Conservation (phyloP, 129 eudicot genomes). For the Lactuca saligna region DNA sequence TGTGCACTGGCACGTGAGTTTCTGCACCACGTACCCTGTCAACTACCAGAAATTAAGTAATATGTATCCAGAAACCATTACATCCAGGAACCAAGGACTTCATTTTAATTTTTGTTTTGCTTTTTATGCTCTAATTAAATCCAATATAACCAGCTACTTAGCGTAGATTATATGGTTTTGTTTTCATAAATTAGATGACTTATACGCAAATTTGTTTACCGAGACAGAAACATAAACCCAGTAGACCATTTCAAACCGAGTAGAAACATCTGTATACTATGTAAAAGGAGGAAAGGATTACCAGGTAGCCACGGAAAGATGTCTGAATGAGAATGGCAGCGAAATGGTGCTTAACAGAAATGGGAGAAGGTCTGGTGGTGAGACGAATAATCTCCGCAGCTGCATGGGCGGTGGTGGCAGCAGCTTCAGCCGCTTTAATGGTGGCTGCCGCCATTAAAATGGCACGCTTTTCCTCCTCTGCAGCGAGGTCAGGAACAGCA, state of each 20-base stretch:
- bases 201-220: slow-evolving; percentile 13
- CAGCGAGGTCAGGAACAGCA: not conserved
- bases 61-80: slow-evolving; percentile 4
- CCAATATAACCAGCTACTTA: not conserved
- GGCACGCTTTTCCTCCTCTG: slow-evolving; percentile 47
- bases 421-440: slow-evolving; percentile 62
- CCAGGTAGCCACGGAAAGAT: slow-evolving; percentile 84
- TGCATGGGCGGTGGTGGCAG: slow-evolving; percentile 56
- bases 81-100: not conserved
- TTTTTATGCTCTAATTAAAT: not conserved
- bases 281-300: slow-evolving; percentile 17
- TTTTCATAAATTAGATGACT: not conserved
- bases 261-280: not conserved
- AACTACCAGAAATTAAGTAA: not conserved
- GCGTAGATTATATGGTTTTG: slow-evolving; percentile 13
- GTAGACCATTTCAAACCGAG: not conserved
- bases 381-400: slow-evolving; percentile 55
- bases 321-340: slow-evolving; percentile 86
- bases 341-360: slow-evolving; percentile 39
- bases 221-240: slow-evolving; percentile 7
- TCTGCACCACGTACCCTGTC: slow-evolving; percentile 31
- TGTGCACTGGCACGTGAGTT: slow-evolving; percentile 36
- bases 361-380: slow-evolving; percentile 41
- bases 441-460: slow-evolving; percentile 61
- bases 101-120: slow-evolving; percentile 4